Percentiles rank a stretch among this genome's conserved stretches.
These are phyloP conservation scores for Xylaria sp. DNA, from an alignment of 2,329 filamentous ascomycete species.

Conservation along the genomic window DNA sequence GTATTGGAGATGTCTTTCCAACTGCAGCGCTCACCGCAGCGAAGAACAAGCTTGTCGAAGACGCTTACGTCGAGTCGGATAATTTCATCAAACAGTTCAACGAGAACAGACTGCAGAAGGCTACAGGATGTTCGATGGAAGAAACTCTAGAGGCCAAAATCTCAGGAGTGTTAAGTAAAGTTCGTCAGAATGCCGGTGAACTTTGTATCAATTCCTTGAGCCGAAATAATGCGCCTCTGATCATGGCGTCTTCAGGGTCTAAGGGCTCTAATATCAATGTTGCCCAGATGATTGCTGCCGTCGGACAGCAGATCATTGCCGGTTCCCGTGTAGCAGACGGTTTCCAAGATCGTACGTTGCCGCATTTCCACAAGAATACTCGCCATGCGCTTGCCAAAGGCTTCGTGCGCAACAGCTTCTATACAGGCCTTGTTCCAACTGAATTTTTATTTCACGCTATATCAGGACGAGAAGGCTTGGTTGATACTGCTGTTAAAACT, in stretches of 20 bases:
- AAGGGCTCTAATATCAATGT: conserved; percentile 99
- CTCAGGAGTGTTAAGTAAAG: conserved; percentile 89
- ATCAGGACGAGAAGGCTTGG: conserved; percentile 96
- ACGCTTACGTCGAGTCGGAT: conserved; percentile 84
- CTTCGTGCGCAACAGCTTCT: conserved; percentile 98
- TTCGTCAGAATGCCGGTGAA: conserved; percentile 89
- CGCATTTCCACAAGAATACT: conserved; percentile 94
- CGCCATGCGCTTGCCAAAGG: conserved; percentile 94
- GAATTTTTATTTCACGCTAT: conserved; percentile 99
- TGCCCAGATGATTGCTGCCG: conserved; percentile 96
- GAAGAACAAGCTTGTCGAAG: conserved; percentile 80
- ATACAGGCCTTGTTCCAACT: conserved; percentile 86
- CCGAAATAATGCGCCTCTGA: conserved; percentile 88
- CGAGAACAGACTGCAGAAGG: conserved; percentile 82
- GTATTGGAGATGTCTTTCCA: conserved; percentile 93
- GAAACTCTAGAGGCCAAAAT: conserved; percentile 91
- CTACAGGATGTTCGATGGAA: conserved; percentile 89
- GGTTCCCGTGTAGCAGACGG: conserved; percentile 93
- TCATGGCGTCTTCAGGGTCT: conserved; percentile 97
- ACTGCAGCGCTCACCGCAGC: conserved; percentile 74
- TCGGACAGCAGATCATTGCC: conserved; percentile 97
- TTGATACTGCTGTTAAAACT: conserved; percentile 99
- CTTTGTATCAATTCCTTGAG: conserved; percentile 92
- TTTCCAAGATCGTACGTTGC: conserved; percentile 93
- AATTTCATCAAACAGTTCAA: conserved; percentile 85